Evolutionary conservation across 345 rosid species (phyloP).

Genomic region (Geranium brycei): DNA sequence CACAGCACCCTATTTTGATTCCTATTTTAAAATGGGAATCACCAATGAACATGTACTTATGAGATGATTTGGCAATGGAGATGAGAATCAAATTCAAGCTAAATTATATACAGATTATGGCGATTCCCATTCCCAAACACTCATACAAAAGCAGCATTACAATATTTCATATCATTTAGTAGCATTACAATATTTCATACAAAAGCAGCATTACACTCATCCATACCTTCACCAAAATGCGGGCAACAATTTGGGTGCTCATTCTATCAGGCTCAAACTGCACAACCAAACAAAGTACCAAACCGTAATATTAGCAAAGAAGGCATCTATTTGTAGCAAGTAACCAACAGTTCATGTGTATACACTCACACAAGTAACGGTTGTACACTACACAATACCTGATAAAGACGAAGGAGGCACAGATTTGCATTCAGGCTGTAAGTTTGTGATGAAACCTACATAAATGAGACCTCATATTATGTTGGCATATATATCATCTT

Average conservation of each 20-base stretch:
- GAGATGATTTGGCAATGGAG: too few species aligned
- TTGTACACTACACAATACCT: constrained; percentile 27
- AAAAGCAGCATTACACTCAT: neutral
- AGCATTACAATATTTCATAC: neutral
- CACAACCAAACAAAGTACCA: constrained; percentile 11
- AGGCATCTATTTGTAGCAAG: too few species aligned
- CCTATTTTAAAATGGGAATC: too few species aligned
- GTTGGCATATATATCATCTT: neutral
- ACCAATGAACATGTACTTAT: too few species aligned
- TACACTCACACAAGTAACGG: neutral
- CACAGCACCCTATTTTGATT: too few species aligned
- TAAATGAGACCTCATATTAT: constrained; percentile 1
- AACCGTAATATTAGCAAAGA: too few species aligned
- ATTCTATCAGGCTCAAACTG: constrained; percentile 93
- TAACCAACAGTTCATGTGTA: too few species aligned
- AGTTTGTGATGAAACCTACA: constrained; percentile 68
- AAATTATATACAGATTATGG: too few species aligned
- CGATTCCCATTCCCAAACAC: too few species aligned
- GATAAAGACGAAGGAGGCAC: constrained; percentile 94
- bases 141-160: too few species aligned
- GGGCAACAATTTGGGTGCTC: constrained; percentile 69
- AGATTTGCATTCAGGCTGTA: constrained; percentile 85
- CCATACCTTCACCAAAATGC: constrained; percentile 66
- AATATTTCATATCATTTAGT: neutral
- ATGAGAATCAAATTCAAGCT: too few species aligned